phyloP scores from a whole-genome alignment of 1,139 yeast genomes.

The Diutina catenulata region DNA sequence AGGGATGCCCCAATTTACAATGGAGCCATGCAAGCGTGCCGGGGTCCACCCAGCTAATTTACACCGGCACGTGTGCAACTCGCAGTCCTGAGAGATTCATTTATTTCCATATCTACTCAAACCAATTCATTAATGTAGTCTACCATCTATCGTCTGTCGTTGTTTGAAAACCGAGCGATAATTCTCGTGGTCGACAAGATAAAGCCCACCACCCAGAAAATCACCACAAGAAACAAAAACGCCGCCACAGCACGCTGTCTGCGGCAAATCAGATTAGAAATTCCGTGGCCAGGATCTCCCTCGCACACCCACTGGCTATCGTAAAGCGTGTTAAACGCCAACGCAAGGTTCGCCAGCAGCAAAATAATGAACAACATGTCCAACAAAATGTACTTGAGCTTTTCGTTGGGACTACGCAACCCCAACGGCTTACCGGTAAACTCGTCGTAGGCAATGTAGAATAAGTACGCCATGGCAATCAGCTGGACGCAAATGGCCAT shows the following conservation, averaged over 20 bases:
- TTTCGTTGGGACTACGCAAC: constrained; percentile 69
- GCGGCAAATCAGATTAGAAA: constrained; percentile 55
- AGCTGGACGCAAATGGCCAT: constrained; percentile 86
- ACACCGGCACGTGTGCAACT: no score
- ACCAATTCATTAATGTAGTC: no score
- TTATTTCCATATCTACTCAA: no score
- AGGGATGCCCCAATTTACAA: no score
- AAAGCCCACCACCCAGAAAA: constrained; percentile 79
- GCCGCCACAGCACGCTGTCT: constrained; percentile 73
- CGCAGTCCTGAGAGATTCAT: no score
- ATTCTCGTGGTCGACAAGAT: constrained; percentile 75
- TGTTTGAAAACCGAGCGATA: constrained; percentile 66
- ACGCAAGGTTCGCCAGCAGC: constrained; percentile 78
- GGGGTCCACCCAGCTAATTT: no score
- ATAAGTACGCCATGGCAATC: constrained; percentile 62
- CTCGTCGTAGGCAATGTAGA: constrained; percentile 83
- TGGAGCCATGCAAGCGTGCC: no score
- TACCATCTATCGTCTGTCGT: no score
- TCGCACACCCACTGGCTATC: constrained; percentile 78
- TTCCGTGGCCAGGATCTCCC: constrained; percentile 17
- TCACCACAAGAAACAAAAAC: constrained; percentile 61
- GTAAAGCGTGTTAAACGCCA: constrained; percentile 73
- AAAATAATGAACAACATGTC: constrained; percentile 86
- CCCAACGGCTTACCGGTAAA: constrained; percentile 89
- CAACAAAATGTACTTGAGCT: constrained; percentile 63